A percentile compares a stretch with the other conserved stretches of the same genome.
Conservation (phyloP, 352 stramenopile genomes). For the Aphanomyces stellatus region DNA sequence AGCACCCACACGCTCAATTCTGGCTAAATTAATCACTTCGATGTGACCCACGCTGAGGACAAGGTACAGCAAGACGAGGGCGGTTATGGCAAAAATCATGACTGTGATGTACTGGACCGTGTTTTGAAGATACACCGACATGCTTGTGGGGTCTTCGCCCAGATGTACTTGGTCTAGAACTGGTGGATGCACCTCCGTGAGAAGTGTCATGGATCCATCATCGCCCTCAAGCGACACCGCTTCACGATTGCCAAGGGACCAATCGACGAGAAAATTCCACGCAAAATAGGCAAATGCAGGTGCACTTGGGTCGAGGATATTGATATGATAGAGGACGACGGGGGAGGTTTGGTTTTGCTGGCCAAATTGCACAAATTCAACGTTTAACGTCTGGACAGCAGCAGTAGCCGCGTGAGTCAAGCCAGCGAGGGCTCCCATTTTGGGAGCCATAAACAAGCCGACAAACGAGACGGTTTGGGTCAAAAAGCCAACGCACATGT, state of each 20-base stretch:
- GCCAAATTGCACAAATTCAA: background rate
- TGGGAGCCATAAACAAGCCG: too few species aligned
- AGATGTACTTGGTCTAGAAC: background rate
- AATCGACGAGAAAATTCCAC: background rate
- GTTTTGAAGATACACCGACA: background rate
- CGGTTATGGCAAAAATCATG: background rate
- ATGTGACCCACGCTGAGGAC: background rate
- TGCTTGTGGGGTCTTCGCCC: background rate
- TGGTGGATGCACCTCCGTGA: background rate
- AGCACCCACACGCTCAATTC: background rate
- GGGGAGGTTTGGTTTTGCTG: background rate
- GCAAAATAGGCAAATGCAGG: background rate
- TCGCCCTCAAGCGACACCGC: background rate
- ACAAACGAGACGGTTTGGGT: too few species aligned
- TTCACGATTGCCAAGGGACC: background rate
- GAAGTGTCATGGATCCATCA: background rate
- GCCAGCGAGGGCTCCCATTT: background rate
- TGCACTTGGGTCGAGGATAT: background rate
- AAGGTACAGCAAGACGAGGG: background rate
- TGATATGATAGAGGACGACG: background rate
- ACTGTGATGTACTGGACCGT: background rate
- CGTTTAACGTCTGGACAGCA: background rate
- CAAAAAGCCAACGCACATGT: too few species aligned
- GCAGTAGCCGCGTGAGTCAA: background rate
- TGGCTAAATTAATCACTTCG: background rate